Evolutionary conservation across 257 asterid genomes (phyloP).

Genomic region (Ilex asprella): DNA sequence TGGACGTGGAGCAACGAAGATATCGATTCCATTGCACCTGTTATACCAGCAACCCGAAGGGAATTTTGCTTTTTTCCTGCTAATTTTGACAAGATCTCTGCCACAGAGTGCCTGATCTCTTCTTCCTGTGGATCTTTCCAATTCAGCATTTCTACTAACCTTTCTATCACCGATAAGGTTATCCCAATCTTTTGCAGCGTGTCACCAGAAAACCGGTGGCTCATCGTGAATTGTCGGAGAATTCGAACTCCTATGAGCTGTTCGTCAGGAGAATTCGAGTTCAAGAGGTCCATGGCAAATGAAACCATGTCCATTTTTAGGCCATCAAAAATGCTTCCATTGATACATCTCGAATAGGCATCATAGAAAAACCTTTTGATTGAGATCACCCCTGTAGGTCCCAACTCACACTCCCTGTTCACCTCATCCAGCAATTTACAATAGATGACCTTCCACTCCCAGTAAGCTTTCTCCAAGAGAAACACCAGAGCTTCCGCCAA

Average conservation of each 20-base stretch:
- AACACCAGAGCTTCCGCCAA: slow-evolving; percentile 79
- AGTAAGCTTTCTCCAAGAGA: slow-evolving; percentile 81
- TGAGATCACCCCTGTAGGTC: slow-evolving; percentile 58
- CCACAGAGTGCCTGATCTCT: slow-evolving; percentile 71
- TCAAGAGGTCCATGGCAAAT: slow-evolving; percentile 73
- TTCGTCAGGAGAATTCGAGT: slow-evolving; percentile 73
- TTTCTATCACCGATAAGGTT: slow-evolving; percentile 53
- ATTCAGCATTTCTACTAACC: slow-evolving; percentile 84
- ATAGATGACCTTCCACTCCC: slow-evolving; percentile 81
- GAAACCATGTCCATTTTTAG: slow-evolving; percentile 89
- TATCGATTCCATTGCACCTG: slow-evolving; percentile 85
- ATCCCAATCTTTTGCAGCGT: slow-evolving; percentile 91
- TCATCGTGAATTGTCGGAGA: slow-evolving; percentile 44
- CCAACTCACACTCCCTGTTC: slow-evolving; percentile 63
- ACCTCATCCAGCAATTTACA: slow-evolving; percentile 47
- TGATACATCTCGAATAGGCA: slow-evolving; percentile 67
- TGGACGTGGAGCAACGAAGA: slow-evolving; percentile 59
- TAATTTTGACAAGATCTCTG: slow-evolving; percentile 55
- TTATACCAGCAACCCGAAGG: slow-evolving; percentile 64
- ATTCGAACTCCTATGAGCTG: slow-evolving; percentile 79
- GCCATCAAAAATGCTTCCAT: slow-evolving; percentile 90
- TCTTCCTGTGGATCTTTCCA: slow-evolving; percentile 85
- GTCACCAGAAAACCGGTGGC: slow-evolving; percentile 44
- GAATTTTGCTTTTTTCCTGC: slow-evolving; percentile 67
- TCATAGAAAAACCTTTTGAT: slow-evolving; percentile 77